Base-by-base conservation (phyloP, 1,139 yeast genomes). In the Taphrina pruni region DNA sequence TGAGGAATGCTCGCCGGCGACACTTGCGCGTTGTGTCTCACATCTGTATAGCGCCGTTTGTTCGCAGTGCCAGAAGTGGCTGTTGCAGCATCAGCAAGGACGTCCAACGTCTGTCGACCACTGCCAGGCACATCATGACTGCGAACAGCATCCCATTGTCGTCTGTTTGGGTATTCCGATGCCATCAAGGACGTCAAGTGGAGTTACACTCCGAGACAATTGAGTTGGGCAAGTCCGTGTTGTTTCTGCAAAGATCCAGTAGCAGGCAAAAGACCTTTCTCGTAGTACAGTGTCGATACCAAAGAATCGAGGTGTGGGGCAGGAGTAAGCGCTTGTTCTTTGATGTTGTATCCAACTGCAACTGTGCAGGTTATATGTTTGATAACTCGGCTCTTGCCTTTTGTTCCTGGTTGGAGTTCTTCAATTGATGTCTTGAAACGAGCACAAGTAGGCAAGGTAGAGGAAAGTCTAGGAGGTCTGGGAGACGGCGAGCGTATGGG, bases 121-220 rank as follows among this genome's bases (percentile, higher is more conserved):
- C 43, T 32, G 35, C 35, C 21, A 35, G 54, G 36, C 36, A 26
- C 21, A 11, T 50, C 54, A 26, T 50, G 36, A 21, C 36, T 50
- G 32, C 36, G 54, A 21, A 50, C 20, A n/a, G 54, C 54, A 50
- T 50, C 54, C 54, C 54, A 50, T 21, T 50, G 54, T 20, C 54
- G 54, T 21, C 21, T 50, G 36, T 50, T 32, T 2, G 20, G 54
- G 11, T 6, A 21, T 8, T 50, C 36, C 3, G 35, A 26, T 26
- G 54, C 21, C 54, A 50, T 50, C n/a, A 45, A 26, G 32, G 32
- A 26, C 32, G 32, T 26, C 32, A 26, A 26, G 32, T 26, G 32
- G 32, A 26, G 32, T 2, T 1, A 26, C 32, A 26, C 32, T 26
- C 32, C 32, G 32, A 26, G 32, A 26, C 4, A 4, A 26, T 26